Base-by-base conservation (phyloP, 192 early-diverging fungal species). In the Chytriomyces hyalinus region DNA sequence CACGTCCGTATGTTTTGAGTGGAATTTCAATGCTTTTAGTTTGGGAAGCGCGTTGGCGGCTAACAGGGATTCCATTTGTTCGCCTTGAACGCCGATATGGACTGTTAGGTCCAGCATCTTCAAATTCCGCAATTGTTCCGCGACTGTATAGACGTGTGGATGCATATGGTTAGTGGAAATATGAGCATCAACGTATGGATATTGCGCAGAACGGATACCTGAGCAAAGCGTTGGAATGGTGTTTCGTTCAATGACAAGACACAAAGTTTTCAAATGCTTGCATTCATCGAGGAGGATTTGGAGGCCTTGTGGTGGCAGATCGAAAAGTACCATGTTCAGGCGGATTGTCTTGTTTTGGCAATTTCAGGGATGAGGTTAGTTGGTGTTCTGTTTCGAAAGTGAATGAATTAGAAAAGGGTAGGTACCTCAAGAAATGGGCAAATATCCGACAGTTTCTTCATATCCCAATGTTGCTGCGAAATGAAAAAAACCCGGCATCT, bases 321-420 rank as follows among this genome's bases (percentile, higher is more conserved):
- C 85, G 57, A 86, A 84, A 10, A 86, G 65, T 4, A 86, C 85
- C 82, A 86, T 84, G 75, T 86, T 86, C 44, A 86, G 68, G 15
- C 83, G 71, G 57, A 86, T 59, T 1, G 81, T 82, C 74, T 78
- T 9, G 15, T 45, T 49, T n/a, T 22, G 10, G 22, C 10, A 66
- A 28, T n/a, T 20, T 4, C 0, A 13, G 63, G 62, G 13, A 65
- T 26, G 2, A 67, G 9, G 6, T 50, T 24, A 36, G 17, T 49
- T n/a, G 20, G 17, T n/a, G 20, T 5, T 59, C 20, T 7, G 17
- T 59, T 59, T 36, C 36, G 36, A 36, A 36, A 36, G 36, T 36
- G 36, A 2, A 36, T 36, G 36, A 36, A 36, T 36, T 4, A 36
- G 36, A 36, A 36, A 36, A 36, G 36, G 36, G 36, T 36, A 36